Conservation (phyloP, 352 stramenopile genomes). For the Phytophthora constricta region DNA sequence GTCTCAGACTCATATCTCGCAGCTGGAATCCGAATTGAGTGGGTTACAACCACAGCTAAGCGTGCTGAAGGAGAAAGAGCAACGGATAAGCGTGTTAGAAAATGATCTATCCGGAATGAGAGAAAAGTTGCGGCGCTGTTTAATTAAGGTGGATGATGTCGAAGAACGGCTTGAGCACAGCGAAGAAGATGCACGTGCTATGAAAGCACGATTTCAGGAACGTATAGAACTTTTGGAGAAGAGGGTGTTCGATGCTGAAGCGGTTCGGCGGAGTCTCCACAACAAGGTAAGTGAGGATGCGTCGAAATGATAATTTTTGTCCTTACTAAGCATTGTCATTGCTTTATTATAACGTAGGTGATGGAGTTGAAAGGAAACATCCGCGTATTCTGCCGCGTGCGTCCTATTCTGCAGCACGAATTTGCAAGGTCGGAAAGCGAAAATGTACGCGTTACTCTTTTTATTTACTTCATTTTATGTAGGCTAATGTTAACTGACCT, state of each 20-base stretch:
- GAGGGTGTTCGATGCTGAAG: constrained; percentile 67
- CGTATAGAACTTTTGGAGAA: constrained; percentile 47
- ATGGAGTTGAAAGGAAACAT: constrained; percentile 98
- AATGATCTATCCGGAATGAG: constrained; percentile 40
- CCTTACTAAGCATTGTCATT: background rate
- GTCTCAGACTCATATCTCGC: constrained; percentile 35
- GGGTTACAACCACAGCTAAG: constrained; percentile 35
- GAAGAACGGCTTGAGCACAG: constrained; percentile 41
- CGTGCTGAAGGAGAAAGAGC: constrained; percentile 45
- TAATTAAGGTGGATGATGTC: constrained; percentile 38
- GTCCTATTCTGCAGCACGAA: constrained; percentile 88
- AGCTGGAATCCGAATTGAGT: constrained; percentile 45
- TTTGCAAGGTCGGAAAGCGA: constrained; percentile 39
- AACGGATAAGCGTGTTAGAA: constrained; percentile 43
- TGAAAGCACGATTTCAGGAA: constrained; percentile 40
- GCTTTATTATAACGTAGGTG: constrained; percentile 54
- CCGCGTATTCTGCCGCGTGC: constrained; percentile 95
- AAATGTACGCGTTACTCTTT: constrained; percentile 39
- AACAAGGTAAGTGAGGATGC: constrained; percentile 65
- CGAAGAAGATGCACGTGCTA: constrained; percentile 38
- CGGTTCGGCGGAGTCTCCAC: constrained; percentile 79
- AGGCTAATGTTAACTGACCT: background rate
- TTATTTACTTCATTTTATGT: background rate
- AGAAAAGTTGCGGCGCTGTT: constrained; percentile 43
- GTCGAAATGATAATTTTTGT: background rate